These are phyloP conservation scores for Camellia japonica DNA, from an alignment of 148 eudicot genomes.

Conservation along the genomic window DNA sequence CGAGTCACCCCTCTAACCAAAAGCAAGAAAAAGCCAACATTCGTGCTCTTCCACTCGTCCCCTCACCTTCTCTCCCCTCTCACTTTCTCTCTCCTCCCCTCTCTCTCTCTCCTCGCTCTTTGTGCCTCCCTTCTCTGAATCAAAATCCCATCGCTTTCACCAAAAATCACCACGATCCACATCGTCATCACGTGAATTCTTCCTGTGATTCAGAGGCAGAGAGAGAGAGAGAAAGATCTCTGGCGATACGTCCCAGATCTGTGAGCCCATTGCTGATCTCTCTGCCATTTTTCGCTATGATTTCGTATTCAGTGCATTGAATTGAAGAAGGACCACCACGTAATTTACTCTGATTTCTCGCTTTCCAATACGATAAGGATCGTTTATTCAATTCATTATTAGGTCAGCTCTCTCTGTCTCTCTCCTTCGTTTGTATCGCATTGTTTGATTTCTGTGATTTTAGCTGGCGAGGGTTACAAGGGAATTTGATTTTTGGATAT, in stretches of 20 bases:
- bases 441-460: constrained; percentile 5
- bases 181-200: background rate
- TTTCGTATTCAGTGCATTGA: constrained; percentile 42
- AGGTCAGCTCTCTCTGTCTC: background rate
- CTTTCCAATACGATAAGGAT: constrained; percentile 20
- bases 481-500: constrained; percentile 1
- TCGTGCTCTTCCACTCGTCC: constrained; percentile 50
- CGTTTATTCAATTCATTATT: background rate
- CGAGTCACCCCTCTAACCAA: background rate
- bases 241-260: constrained; percentile 30
- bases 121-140: constrained; percentile 13
- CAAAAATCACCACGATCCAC: background rate
- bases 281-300: constrained; percentile 21
- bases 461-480: background rate
- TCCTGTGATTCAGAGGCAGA: background rate
- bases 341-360: constrained; percentile 12
- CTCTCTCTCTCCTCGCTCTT: background rate
- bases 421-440: background rate
- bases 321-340: constrained; percentile 13
- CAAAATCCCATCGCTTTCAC: background rate
- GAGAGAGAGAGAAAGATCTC: constrained; percentile 4
- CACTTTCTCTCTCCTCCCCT: constrained; percentile 20
- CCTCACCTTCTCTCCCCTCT: constrained; percentile 18
- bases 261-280: constrained; percentile 17
- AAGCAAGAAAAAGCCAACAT: constrained; percentile 20